Evolutionary conservation across 208 protist genomes (phyloP), one percentile per base, ranked within the genome.

Genomic region (Crithidia expoeki): DNA sequence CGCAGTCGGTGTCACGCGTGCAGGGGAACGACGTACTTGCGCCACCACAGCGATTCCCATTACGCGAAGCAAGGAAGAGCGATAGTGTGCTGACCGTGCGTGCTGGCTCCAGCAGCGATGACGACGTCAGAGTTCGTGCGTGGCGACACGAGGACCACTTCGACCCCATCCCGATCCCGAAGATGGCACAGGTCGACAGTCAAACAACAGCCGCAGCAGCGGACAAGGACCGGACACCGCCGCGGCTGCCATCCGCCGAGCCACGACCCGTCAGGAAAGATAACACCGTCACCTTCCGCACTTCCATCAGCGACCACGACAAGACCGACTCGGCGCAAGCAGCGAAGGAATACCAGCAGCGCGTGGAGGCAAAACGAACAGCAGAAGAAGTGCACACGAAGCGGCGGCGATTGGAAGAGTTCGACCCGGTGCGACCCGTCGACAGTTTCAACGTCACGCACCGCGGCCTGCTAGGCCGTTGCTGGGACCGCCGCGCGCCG

Each of bases 401-500:
- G 55, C 59, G 74, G 49, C 50, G 60, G n/a, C 60, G 52, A 34
- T 52, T 89, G 40, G 79, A 89, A n/a, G 69, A 80, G 32, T 88
- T 86, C 64, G 84, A 89, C 68, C 81, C 77, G 30, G 76, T 88
- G 17, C 76, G 83, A 10, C 81, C 83, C 11, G 25, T 85, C 25
- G 79, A 90, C 62, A 86, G 80, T 68, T 93, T 93, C 72, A 87
- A 88, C 61, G 74, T 88, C 47, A 90, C 84, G 1, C 89, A 94
- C 63, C 70, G 78, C 16, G 56, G 71, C 2, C 52, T 95, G 46
- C 74, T 95, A 17, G 90, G 90, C 2, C 84, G 90, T 12, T 95
- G 90, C 70, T 92, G 85, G 81, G 85, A 92, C 61, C 80, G 80
- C 17, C 85, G 83, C 4, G 61, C 55, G n/a, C 51, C 80, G 38